These are phyloP conservation scores for Arctium minus DNA, from an alignment of 129 eudicot genomes.

Conservation along the genomic window DNA sequence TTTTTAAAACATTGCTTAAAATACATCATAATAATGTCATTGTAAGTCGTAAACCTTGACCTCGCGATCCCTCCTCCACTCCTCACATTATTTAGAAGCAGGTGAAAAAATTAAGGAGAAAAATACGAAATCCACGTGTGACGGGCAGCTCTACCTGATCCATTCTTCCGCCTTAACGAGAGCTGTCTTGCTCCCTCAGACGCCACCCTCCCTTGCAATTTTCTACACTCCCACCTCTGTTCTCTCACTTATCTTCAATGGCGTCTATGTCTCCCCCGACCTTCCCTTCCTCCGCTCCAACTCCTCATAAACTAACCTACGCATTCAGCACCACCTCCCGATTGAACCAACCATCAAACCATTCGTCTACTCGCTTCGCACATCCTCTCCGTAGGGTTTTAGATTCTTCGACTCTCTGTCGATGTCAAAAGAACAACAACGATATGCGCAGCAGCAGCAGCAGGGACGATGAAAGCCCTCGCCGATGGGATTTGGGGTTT, in stretches of 20 bases:
- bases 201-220: conserved; percentile 7
- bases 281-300: conserved; percentile 47
- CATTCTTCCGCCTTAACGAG: not conserved
- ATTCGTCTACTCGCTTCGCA: conserved; percentile 24
- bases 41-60: too few relatives aligned
- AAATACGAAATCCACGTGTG: conserved; percentile 5
- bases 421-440: conserved; percentile 34
- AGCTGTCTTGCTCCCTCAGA: not conserved
- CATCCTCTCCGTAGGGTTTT: conserved; percentile 32
- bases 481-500: conserved; percentile 56
- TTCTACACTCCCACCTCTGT: not conserved
- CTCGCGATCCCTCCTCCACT: too few relatives aligned
- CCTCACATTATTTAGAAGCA: too few relatives aligned
- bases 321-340: conserved; percentile 20
- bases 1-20: too few relatives aligned
- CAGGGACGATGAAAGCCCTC: conserved; percentile 22
- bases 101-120: too few relatives aligned
- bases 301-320: conserved; percentile 33
- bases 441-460: not conserved
- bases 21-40: too few relatives aligned
- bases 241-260: conserved; percentile 33
- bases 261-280: conserved; percentile 56
- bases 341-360: conserved; percentile 18
- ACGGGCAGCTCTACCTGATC: not conserved
- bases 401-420: conserved; percentile 29